These are phyloP conservation scores for Akebia trifoliata DNA, from an alignment of 164 flowering plant genomes.

Conservation along the genomic window DNA sequence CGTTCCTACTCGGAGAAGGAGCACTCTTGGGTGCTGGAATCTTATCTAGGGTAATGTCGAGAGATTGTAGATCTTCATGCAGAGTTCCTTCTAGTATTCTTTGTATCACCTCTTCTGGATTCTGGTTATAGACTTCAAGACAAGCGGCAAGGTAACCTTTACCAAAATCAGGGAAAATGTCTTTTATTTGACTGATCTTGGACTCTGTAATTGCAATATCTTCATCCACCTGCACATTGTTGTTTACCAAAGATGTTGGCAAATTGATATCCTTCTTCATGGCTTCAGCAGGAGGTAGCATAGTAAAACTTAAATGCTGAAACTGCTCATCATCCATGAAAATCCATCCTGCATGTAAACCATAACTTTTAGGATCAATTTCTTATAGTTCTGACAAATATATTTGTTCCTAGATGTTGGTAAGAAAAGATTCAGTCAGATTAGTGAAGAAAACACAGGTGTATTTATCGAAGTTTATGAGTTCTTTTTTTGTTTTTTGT, in stretches of 20 bases:
- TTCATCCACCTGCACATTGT: constrained; percentile 49
- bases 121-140: constrained; percentile 84
- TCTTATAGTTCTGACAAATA: constrained; percentile 1
- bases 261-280: constrained; percentile 18
- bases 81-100: constrained; percentile 88
- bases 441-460: too few species aligned
- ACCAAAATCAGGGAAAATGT: constrained; percentile 91
- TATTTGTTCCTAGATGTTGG: neutral
- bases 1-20: constrained; percentile 35
- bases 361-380: constrained; percentile 3
- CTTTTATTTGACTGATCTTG: constrained; percentile 90
- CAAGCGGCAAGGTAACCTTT: constrained; percentile 79
- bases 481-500: too few species aligned
- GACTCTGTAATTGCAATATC: constrained; percentile 71
- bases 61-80: constrained; percentile 64
- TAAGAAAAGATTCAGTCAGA: too few species aligned
- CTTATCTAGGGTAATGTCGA: constrained; percentile 58
- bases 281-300: constrained; percentile 15
- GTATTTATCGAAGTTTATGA: too few species aligned
- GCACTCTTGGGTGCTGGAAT: constrained; percentile 43
- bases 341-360: constrained; percentile 70
- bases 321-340: constrained; percentile 69
- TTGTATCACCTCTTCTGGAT: constrained; percentile 92
- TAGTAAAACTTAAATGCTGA: constrained; percentile 46
- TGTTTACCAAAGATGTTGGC: constrained; percentile 18